Evolutionary conservation across 75 land plant species (phyloP).

Genomic region (Isoetes taiwanensis): DNA sequence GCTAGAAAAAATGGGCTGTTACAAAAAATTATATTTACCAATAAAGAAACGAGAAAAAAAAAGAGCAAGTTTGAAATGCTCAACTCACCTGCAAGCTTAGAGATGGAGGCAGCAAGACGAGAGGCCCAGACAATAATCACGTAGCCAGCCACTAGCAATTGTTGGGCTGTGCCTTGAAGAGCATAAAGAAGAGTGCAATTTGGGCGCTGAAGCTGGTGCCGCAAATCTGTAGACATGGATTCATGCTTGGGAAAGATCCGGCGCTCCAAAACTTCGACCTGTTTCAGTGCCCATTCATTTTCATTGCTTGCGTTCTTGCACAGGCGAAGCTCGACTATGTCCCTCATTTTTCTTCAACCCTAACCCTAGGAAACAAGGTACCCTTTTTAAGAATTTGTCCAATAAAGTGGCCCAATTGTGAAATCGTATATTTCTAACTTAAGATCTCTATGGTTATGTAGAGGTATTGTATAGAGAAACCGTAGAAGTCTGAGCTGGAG

Average conservation of each 20-base stretch:
- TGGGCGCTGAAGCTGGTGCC: constrained; percentile 37
- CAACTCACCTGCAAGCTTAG: constrained; percentile 73
- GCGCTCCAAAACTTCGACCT: constrained; percentile 57
- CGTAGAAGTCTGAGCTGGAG: no score
- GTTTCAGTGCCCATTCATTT: constrained; percentile 9
- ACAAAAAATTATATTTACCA: background rate
- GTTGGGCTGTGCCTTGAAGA: constrained; percentile 2
- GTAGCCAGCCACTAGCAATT: constrained; percentile 42
- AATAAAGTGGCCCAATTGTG: no score
- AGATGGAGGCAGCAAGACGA: constrained; percentile 63
- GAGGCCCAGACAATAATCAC: constrained; percentile 66
- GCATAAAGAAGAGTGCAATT: constrained; percentile 42
- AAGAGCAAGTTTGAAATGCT: background rate
- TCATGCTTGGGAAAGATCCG: constrained; percentile 90
- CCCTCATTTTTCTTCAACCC: no score
- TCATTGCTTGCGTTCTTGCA: no score
- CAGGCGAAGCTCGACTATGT: no score
- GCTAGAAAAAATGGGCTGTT: background rate
- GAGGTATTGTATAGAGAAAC: no score
- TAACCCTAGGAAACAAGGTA: no score
- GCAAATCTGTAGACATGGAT: constrained; percentile 45
- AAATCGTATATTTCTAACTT: no score
- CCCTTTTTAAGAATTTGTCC: no score
- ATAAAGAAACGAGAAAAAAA: background rate
- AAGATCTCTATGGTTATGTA: no score